These are phyloP conservation scores for Xylariales sp. DNA, from an alignment of 2,329 filamentous ascomycete genomes.

Conservation along the genomic window DNA sequence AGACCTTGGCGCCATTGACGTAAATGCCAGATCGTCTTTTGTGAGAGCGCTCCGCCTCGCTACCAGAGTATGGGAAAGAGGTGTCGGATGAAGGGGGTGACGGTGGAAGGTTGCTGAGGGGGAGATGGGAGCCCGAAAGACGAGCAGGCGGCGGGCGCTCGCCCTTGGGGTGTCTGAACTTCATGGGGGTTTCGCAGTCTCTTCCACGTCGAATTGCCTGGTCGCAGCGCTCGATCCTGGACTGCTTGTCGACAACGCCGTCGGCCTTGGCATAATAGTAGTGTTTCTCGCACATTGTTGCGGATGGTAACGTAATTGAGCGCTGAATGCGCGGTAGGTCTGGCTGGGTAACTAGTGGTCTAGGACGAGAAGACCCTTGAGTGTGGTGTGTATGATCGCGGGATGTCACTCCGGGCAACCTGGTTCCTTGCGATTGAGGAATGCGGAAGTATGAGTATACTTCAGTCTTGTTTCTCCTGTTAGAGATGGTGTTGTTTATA, in stretches of 20 bases:
- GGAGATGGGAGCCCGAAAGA: not conserved
- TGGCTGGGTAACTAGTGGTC: slow-evolving; percentile 8
- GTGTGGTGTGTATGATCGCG: not conserved
- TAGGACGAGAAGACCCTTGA: slow-evolving; percentile 8
- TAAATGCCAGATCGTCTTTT: slow-evolving; percentile 8
- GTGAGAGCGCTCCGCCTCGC: slow-evolving; percentile 9
- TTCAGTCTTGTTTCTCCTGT: slow-evolving; percentile 5
- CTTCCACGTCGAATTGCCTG: not conserved
- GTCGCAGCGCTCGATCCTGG: not conserved
- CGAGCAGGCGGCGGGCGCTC: not conserved
- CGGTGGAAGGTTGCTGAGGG: slow-evolving; percentile 1
- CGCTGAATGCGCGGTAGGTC: slow-evolving; percentile 4
- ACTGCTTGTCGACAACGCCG: not conserved
- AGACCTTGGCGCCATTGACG: slow-evolving; percentile 3
- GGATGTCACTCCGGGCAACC: not conserved
- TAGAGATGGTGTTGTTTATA: slow-evolving; percentile 12
- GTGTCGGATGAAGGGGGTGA: slow-evolving; percentile 9
- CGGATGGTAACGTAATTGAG: slow-evolving; percentile 8
- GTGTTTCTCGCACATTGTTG: slow-evolving; percentile 13
- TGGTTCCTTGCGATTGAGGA: not conserved
- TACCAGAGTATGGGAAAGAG: slow-evolving; percentile 6
- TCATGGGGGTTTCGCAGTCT: slow-evolving; percentile 1
- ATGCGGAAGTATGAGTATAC: slow-evolving; percentile 2
- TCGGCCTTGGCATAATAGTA: slow-evolving; percentile 3
- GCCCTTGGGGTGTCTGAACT: slow-evolving; percentile 7